Percentiles rank a stretch among this genome's conserved stretches.
These are phyloP conservation scores for Solanum peruvianum DNA, from an alignment of 257 asterid genomes.

Conservation along the genomic window DNA sequence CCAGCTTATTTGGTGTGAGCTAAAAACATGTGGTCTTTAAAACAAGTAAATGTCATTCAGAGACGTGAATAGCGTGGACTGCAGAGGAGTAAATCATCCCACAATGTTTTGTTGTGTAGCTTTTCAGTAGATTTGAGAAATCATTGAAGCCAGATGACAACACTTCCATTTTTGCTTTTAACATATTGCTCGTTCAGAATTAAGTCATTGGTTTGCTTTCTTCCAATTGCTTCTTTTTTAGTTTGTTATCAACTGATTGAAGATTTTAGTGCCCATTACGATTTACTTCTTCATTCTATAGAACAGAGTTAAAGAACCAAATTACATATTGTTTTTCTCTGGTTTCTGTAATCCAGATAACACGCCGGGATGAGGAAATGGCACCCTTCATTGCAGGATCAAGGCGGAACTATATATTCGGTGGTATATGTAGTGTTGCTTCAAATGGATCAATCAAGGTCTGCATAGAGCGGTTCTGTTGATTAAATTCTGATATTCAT, in stretches of 20 bases:
- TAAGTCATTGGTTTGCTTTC: neutral
- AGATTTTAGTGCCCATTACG: neutral
- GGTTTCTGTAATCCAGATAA: slow-evolving; percentile 43
- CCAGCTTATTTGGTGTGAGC: neutral
- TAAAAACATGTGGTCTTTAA: neutral
- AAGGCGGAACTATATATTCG: slow-evolving; percentile 88
- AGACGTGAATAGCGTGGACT: neutral
- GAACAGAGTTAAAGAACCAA: neutral
- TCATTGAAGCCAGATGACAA: neutral
- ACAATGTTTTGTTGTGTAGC: neutral
- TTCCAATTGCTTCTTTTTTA: neutral
- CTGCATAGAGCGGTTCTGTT: slow-evolving; percentile 7
- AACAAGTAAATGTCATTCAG: neutral
- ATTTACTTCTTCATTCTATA: neutral
- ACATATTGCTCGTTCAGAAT: neutral
- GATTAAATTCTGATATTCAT: neutral
- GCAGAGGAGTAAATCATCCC: neutral
- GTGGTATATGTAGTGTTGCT: slow-evolving; percentile 85
- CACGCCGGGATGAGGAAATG: slow-evolving; percentile 98
- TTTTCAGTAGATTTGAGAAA: neutral
- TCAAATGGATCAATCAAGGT: slow-evolving; percentile 80
- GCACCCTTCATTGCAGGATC: slow-evolving; percentile 72
- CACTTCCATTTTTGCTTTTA: neutral
- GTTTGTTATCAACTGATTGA: neutral
- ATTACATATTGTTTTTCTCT: neutral